Conservation (phyloP, 2,329 filamentous ascomycete species). For the Talaromyces piceae region DNA sequence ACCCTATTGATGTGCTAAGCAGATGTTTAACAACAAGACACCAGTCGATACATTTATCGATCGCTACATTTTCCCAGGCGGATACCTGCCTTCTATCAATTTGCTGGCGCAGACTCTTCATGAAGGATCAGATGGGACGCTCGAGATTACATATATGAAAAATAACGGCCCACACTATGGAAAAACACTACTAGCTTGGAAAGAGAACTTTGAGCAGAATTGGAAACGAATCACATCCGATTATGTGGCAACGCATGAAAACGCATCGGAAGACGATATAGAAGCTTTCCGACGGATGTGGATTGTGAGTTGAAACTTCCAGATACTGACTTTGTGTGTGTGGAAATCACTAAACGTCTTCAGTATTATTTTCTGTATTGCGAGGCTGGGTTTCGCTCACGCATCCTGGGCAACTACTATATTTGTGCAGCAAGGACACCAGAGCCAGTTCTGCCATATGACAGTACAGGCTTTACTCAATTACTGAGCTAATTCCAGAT, state of each 20-base stretch:
- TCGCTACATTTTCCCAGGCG: constrained; percentile 72
- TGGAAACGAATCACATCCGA: constrained; percentile 58
- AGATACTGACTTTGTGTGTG: neutral
- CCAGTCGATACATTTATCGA: constrained; percentile 66
- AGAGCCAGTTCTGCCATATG: constrained; percentile 6
- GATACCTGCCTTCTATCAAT: constrained; percentile 56
- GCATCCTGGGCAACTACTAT: constrained; percentile 65
- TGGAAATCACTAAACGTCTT: constrained; percentile 1
- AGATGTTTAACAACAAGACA: constrained; percentile 56
- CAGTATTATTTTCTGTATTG: constrained; percentile 70
- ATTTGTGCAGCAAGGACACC: constrained; percentile 54
- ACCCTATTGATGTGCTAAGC: too few species aligned
- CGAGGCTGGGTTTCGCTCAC: constrained; percentile 64
- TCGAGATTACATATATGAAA: constrained; percentile 60
- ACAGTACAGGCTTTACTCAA: neutral
- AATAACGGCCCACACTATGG: constrained; percentile 70
- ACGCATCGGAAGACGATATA: constrained; percentile 55
- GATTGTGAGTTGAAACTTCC: constrained; percentile 42
- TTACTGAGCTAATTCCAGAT: neutral
- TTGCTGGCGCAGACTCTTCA: constrained; percentile 55
- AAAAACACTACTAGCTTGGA: constrained; percentile 62
- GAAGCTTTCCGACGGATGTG: constrained; percentile 64
- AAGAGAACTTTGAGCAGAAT: constrained; percentile 55
- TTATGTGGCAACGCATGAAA: constrained; percentile 50
- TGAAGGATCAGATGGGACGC: constrained; percentile 51